Conservation (phyloP, 2,329 filamentous ascomycete species). For the Eurotiales sp. region DNA sequence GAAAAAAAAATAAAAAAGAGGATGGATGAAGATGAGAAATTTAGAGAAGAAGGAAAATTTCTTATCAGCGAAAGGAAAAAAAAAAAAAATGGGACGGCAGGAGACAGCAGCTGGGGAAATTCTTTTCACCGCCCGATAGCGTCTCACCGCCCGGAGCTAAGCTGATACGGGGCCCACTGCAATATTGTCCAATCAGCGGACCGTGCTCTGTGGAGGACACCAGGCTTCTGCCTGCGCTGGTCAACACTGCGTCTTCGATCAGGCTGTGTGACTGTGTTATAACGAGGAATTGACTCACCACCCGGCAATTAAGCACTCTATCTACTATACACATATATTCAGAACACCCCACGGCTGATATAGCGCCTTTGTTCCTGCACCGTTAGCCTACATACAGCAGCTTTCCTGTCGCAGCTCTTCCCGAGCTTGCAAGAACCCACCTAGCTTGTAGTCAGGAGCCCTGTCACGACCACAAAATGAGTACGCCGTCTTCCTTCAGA, state of each 20-base stretch:
- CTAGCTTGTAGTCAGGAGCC: neutral
- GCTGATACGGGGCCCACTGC: neutral
- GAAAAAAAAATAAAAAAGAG: neutral
- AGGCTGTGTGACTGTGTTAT: no score
- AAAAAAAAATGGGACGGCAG: slow-evolving; percentile 6
- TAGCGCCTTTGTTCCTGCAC: neutral
- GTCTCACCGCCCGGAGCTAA: slow-evolving; percentile 8
- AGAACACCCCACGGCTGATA: neutral
- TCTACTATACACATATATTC: neutral
- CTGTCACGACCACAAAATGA: neutral
- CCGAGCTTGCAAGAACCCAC: slow-evolving; percentile 3
- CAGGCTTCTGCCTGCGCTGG: neutral
- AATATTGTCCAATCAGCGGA: neutral
- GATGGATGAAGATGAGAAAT: neutral
- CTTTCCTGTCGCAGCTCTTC: neutral
- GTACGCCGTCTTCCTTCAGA: neutral
- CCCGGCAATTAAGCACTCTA: neutral
- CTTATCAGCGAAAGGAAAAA: neutral
- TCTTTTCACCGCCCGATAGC: slow-evolving; percentile 16
- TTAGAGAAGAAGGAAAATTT: neutral
- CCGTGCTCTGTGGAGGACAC: no score
- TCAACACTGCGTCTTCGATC: no score
- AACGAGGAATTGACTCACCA: no score
- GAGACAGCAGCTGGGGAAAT: slow-evolving; percentile 3
- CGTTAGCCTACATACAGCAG: neutral